phyloP scores from a whole-genome alignment of 177 flowering plant genomes.

The Vitis hybrid region DNA sequence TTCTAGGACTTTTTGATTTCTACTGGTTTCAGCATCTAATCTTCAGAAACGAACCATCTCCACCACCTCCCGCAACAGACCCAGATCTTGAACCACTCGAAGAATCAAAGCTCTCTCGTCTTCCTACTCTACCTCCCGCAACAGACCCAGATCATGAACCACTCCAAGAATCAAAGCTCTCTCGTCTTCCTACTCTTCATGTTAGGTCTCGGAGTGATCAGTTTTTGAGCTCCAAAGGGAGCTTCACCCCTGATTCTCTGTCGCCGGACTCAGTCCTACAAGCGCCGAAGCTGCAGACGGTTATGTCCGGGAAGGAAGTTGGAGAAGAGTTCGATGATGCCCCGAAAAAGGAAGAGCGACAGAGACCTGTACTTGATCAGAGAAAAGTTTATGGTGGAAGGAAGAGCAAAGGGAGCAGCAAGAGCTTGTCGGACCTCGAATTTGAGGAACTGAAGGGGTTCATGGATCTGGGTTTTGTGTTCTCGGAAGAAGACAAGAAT shows the following conservation, averaged over 20 bases:
- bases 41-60: conserved; percentile 14
- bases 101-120: conserved; percentile 17
- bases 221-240: conserved; percentile 10
- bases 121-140: conserved; percentile 14
- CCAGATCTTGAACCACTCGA: conserved; percentile 13
- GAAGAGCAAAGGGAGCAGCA: conserved; percentile 7
- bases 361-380: neutral
- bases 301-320: conserved; percentile 45
- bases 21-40: conserved; percentile 44
- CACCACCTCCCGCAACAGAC: neutral
- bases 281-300: conserved; percentile 37
- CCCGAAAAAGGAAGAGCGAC: neutral
- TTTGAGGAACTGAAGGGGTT: conserved; percentile 27
- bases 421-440: conserved; percentile 23
- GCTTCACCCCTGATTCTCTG: conserved; percentile 13
- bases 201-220: conserved; percentile 41
- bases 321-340: neutral
- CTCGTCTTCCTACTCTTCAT: conserved; percentile 24
- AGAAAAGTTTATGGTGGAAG: neutral
- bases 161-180: conserved; percentile 12
- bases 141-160: conserved; percentile 16
- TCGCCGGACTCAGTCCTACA: conserved; percentile 44
- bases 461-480: conserved; percentile 28
- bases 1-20: conserved; percentile 50
- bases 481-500: conserved; percentile 18